Evolutionary conservation across 257 asterid genomes (phyloP).

Genomic region (Solanum paucissectum): DNA sequence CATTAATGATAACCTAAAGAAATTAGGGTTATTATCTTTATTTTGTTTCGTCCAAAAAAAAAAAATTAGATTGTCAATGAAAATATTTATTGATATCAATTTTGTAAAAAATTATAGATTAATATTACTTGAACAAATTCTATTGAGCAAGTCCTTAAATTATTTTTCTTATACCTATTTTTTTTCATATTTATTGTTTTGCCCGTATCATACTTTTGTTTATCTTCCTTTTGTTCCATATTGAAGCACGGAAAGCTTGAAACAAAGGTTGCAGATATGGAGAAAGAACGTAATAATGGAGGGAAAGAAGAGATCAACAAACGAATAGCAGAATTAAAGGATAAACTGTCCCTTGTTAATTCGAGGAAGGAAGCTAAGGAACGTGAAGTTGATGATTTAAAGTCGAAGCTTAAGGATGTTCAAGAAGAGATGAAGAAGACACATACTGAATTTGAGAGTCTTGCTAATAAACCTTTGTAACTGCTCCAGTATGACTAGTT

Average conservation of each 20-base stretch:
- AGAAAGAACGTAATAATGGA: conserved; percentile 14
- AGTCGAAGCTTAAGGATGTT: conserved; percentile 13
- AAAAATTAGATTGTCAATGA: neutral
- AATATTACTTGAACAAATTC: neutral
- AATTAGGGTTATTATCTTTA: neutral
- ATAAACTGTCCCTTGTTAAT: conserved; percentile 12
- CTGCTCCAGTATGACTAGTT: neutral
- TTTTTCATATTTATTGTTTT: too few species aligned
- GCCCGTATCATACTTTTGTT: neutral
- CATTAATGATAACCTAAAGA: neutral
- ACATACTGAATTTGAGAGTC: conserved; percentile 12
- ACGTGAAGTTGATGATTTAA: conserved; percentile 20
- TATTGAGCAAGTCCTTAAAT: neutral
- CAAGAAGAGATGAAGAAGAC: conserved; percentile 9
- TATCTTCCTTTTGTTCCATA: conserved; percentile 7
- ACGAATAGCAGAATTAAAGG: conserved; percentile 33
- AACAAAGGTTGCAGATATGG: conserved; percentile 2
- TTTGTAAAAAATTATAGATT: neutral
- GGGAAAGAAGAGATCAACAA: conserved; percentile 30
- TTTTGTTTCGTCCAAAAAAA: neutral
- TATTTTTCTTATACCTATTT: neutral
- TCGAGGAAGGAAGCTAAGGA: conserved; percentile 24
- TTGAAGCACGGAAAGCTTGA: conserved; percentile 23
- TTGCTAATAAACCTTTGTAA: neutral
- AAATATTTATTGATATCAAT: neutral